Evolutionary conservation across 2,329 filamentous ascomycete genomes (phyloP).

Genomic region (Scleromitrula shiraiana): DNA sequence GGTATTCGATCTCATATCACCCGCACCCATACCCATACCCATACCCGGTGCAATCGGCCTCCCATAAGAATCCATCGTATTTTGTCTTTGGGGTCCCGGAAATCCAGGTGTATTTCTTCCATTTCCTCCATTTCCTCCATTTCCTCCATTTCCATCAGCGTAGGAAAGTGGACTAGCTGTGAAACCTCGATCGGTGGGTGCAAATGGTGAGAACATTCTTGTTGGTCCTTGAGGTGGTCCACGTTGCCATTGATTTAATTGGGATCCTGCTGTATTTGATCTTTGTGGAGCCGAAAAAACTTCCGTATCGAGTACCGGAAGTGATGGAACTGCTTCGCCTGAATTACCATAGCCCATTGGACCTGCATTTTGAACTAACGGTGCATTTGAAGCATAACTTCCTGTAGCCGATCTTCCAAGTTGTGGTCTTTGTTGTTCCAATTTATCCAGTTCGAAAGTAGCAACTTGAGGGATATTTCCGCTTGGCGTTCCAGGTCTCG

Average conservation of each 20-base stretch:
- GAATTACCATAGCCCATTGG: slow-evolving; percentile 46
- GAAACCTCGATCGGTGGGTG: slow-evolving; percentile 21
- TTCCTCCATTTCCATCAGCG: no score
- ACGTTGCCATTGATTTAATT: slow-evolving; percentile 21
- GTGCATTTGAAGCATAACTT: slow-evolving; percentile 56
- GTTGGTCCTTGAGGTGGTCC: slow-evolving; percentile 16
- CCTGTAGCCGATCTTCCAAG: slow-evolving; percentile 43
- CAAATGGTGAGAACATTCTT: slow-evolving; percentile 25
- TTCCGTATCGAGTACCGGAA: slow-evolving; percentile 21
- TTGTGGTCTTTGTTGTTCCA: slow-evolving; percentile 44
- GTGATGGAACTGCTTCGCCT: slow-evolving; percentile 23
- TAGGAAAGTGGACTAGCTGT: slow-evolving; percentile 27
- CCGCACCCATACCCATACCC: no score
- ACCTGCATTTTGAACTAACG: slow-evolving; percentile 51
- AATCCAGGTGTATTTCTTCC: slow-evolving; percentile 7
- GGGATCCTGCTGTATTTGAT: slow-evolving; percentile 22
- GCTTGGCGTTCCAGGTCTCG: slow-evolving; percentile 47
- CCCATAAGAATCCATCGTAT: slow-evolving; percentile 19
- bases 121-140: no score
- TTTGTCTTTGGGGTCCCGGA: slow-evolving; percentile 6
- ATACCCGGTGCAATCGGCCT: slow-evolving; percentile 23
- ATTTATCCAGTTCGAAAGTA: slow-evolving; percentile 42
- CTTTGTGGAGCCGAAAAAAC: slow-evolving; percentile 21
- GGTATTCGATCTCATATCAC: slow-evolving; percentile 26
- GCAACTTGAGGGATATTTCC: slow-evolving; percentile 31